Evolutionary conservation across 805 yeast species (phyloP), one percentile per base, ranked within the genome.

Genomic region (Yamadazyma olivae): DNA sequence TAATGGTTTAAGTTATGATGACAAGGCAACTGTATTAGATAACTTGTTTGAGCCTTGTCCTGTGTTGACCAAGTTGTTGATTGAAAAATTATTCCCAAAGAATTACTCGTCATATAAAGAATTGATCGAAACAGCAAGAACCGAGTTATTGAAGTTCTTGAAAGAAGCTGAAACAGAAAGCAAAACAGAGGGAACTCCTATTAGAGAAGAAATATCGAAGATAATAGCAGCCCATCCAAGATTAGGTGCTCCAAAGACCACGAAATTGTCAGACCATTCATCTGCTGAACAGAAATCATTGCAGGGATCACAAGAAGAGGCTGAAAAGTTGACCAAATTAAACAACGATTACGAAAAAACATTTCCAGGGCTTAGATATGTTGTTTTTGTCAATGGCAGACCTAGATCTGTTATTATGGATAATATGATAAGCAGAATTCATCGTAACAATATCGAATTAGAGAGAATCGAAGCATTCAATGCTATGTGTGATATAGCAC

Each of bases 211-310:
- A 14, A 54, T 74, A 9, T 50, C 69, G 29, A 61, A 71, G 26
- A 87, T 90, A 38, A 77, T 90, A n/a, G 81, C 86, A 1, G 95
- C 96, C 0, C 97, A 89, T 60, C 97, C 97, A 13, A 68, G 96
- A 38, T 64, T 89, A 13, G 97, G 97, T 0, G 85, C 84, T 3
- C 67, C 79, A 3, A 54, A 56, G 35, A 34, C 41, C 9, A 47
- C 41, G 4, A 69, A 62, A 19, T 65, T 86, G 20, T 82, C 86
- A 6, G 64, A 58, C 3, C 90, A 84, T 50, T 84, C 95, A 1
- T 62, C 70, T 17, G 55, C 61, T 3, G 97, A 89, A 57, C 96
- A 89, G 55, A 74, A 71, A 40, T 75, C 81, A 9, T 66, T 89
- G 25, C 66, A 67, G 38, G 65, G 70, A 0, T 53, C 71, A 7